A percentile compares a stretch with the other conserved stretches of the same genome.
Conservation (phyloP, 2,329 filamentous ascomycete species). For the Talaromyces marneffei region DNA sequence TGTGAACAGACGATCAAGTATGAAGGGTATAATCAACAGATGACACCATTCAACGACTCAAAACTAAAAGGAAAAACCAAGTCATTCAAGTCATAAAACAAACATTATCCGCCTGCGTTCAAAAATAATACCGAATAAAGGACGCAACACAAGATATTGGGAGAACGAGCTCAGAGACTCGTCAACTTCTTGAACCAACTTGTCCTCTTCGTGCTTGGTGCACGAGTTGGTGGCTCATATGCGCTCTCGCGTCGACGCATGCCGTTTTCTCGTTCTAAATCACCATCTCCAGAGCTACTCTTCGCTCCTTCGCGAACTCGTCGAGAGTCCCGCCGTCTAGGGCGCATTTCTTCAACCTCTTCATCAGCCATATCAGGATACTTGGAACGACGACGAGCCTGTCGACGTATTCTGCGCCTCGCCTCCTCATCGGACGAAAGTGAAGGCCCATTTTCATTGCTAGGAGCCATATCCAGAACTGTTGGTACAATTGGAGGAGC, state of each 20-base stretch:
- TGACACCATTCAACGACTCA: neutral
- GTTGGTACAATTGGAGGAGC: slow-evolving; percentile 43
- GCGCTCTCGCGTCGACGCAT: slow-evolving; percentile 26
- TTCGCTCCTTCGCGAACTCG: slow-evolving; percentile 29
- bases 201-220: slow-evolving; percentile 30
- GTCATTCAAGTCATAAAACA: slow-evolving; percentile 1
- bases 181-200: slow-evolving; percentile 43
- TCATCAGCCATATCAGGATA: slow-evolving; percentile 36
- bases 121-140: neutral
- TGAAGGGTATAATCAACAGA: slow-evolving; percentile 1
- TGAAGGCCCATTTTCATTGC: slow-evolving; percentile 26
- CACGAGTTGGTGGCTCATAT: slow-evolving; percentile 19
- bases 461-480: slow-evolving; percentile 38
- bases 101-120: neutral
- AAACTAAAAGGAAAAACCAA: neutral
- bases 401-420: slow-evolving; percentile 33
- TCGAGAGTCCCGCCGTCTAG: slow-evolving; percentile 27
- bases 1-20: neutral
- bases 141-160: neutral
- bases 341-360: slow-evolving; percentile 35
- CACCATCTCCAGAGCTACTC: slow-evolving; percentile 38
- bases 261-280: slow-evolving; percentile 34
- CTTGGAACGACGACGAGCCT: slow-evolving; percentile 35
- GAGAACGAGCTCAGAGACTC: neutral
- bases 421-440: slow-evolving; percentile 41